phyloP scores from a whole-genome alignment of 2,329 filamentous ascomycete species.

The Rhynchosporium secalis region DNA sequence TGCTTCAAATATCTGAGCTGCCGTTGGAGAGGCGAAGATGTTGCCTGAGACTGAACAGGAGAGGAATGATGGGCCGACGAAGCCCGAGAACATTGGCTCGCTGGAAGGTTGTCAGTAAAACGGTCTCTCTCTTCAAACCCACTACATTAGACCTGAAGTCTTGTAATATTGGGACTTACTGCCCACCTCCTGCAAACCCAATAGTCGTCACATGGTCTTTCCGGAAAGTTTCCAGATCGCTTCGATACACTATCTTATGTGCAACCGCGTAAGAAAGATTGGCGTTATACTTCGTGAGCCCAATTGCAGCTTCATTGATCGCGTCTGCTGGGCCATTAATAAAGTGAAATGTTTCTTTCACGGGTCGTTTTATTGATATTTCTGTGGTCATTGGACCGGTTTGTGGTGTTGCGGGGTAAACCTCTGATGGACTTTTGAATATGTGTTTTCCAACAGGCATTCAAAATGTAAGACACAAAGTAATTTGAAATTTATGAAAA shows the following conservation, averaged over 20 bases:
- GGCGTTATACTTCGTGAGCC: constrained; percentile 31
- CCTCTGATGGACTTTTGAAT: not conserved
- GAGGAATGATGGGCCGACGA: constrained; percentile 44
- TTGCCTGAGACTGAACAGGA: constrained; percentile 44
- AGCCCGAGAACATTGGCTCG: constrained; percentile 45
- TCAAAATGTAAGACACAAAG: no score
- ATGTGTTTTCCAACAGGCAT: no score
- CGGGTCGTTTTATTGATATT: constrained; percentile 25
- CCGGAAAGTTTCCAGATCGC: constrained; percentile 33
- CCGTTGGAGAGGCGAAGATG: constrained; percentile 45
- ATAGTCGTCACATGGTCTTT: constrained; percentile 36
- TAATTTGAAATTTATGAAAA: no score
- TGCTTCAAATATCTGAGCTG: constrained; percentile 44
- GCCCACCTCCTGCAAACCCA: constrained; percentile 35
- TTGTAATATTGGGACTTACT: constrained; percentile 27
- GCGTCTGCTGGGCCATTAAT: constrained; percentile 33
- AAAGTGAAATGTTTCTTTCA: constrained; percentile 34
- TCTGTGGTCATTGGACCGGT: constrained; percentile 24
- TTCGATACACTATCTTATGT: constrained; percentile 35
- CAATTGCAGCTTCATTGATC: constrained; percentile 34
- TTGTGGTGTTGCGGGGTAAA: constrained; percentile 26
- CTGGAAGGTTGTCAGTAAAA: constrained; percentile 10
- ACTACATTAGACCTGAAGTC: not conserved
- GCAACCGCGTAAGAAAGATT: constrained; percentile 30
- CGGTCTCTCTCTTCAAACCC: no score